phyloP scores from a whole-genome alignment of 2,329 filamentous ascomycete species.

The Fusarium floridanum region DNA sequence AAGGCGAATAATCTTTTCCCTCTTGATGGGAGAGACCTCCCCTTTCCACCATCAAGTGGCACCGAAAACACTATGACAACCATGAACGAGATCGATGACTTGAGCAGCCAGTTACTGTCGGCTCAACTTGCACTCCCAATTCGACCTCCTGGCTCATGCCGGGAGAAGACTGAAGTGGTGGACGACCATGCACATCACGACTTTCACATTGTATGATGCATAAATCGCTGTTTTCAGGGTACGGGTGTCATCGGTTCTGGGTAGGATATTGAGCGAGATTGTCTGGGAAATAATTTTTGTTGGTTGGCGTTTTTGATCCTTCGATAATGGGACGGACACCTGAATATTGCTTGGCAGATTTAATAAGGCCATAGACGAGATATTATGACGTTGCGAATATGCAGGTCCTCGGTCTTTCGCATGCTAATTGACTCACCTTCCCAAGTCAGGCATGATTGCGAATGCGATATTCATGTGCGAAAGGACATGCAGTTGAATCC shows the following conservation, averaged over 20 bases:
- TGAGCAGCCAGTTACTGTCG: background rate
- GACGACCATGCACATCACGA: background rate
- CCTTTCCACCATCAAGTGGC: background rate
- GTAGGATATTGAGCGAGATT: background rate
- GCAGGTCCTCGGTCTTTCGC: background rate
- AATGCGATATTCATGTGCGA: background rate
- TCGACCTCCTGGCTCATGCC: background rate
- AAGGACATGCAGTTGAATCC: background rate
- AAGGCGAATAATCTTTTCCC: slow-evolving; percentile 74
- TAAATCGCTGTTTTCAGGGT: background rate
- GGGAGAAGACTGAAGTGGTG: background rate
- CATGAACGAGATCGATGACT: background rate
- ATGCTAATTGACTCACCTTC: background rate
- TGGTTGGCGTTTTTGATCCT: background rate
- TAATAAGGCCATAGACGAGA: background rate
- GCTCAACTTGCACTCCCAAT: background rate
- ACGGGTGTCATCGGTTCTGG: background rate
- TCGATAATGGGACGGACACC: background rate
- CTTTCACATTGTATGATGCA: background rate
- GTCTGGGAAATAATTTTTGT: background rate
- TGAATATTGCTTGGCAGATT: background rate
- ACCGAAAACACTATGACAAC: background rate
- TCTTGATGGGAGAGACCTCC: background rate
- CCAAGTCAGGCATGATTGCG: background rate
- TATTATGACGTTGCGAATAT: background rate